Evolutionary conservation across 805 yeast genomes (phyloP), one percentile per base, ranked within the genome.

Genomic region (Pichia paraexigua): DNA sequence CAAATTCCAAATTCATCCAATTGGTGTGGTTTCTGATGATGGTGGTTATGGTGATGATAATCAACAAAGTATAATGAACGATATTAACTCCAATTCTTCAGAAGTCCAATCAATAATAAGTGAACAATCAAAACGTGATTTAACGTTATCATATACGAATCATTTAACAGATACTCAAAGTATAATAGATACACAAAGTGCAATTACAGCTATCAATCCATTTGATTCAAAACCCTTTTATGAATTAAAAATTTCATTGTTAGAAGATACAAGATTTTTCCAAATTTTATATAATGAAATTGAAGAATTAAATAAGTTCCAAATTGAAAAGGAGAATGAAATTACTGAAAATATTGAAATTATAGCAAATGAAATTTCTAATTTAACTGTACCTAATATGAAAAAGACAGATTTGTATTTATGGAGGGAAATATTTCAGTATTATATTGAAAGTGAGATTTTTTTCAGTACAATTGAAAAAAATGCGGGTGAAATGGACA

Each of bases 381-480:
- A 66, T 8, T 64, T 72, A 18, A 62, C 77, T 0, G 60, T 68
- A 15, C 79, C 83, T 0, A 66, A 67, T 39, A 63, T 63, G 43
- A 73, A 71, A 49, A 71, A 69, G 40, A 67, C 74, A 1, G 92
- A 85, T 60, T 67, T 85, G 65, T 82, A 81, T 58, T 71, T 72
- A 10, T 86, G 92, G 92, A 69, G 92, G 52, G 80, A 82, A 58
- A 72, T 85, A 11, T 85, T 85, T 66, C 77, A 74, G 58, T 64
- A 76, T 21, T 85, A 84, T 57, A 72, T 84, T 25, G 91, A 85
- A 55, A 74, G 79, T 24, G 85, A 84, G 56, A 77, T 85, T 32
- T 85, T 79, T 56, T 79, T 82, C 65, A 56, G 63, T 46, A 64
- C 67, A 2, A 42, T 55, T 25, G 85, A 80, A 50, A 60, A 60